phyloP scores from a whole-genome alignment of 2,329 filamentous ascomycete genomes.

The Aspergillus luchuensis region DNA sequence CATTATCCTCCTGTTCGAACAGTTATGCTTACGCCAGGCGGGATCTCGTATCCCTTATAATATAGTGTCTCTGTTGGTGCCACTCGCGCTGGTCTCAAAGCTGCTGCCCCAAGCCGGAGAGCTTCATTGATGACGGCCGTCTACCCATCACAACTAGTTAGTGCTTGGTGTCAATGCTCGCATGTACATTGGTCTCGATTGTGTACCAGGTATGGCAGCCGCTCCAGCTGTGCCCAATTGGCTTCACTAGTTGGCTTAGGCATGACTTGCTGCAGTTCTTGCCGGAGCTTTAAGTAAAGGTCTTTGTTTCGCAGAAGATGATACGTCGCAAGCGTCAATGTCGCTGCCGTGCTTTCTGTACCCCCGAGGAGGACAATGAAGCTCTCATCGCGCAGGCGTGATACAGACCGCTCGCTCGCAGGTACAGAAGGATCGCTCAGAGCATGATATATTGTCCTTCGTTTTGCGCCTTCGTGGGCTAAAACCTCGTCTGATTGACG shows the following conservation, averaged over 20 bases:
- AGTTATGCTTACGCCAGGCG: slow-evolving; percentile 1
- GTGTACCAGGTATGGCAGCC: slow-evolving; percentile 44
- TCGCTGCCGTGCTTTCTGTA: slow-evolving; percentile 41
- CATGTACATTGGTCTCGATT: neutral
- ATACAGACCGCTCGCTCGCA: neutral
- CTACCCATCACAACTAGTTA: neutral
- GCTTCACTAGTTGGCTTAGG: slow-evolving; percentile 26
- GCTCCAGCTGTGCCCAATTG: slow-evolving; percentile 38
- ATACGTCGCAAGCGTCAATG: slow-evolving; percentile 32
- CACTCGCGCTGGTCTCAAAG: slow-evolving; percentile 31
- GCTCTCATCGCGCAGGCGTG: slow-evolving; percentile 35
- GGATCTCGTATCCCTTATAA: slow-evolving; percentile 34
- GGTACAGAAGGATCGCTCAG: slow-evolving; percentile 6
- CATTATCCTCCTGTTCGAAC: neutral
- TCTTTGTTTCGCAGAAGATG: slow-evolving; percentile 25
- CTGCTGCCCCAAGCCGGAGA: slow-evolving; percentile 44
- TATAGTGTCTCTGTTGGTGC: slow-evolving; percentile 28
- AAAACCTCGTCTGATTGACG: neutral
- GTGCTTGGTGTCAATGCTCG: neutral
- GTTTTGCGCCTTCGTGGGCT: neutral
- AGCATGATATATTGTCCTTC: neutral
- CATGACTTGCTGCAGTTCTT: slow-evolving; percentile 33
- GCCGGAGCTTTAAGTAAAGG: slow-evolving; percentile 25
- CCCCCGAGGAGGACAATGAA: slow-evolving; percentile 42
- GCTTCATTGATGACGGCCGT: slow-evolving; percentile 26